A percentile compares a stretch with the other conserved stretches of the same genome.
phyloP scores from a whole-genome alignment of 805 yeast species.

The Ogataea parapolymorpha region DNA sequence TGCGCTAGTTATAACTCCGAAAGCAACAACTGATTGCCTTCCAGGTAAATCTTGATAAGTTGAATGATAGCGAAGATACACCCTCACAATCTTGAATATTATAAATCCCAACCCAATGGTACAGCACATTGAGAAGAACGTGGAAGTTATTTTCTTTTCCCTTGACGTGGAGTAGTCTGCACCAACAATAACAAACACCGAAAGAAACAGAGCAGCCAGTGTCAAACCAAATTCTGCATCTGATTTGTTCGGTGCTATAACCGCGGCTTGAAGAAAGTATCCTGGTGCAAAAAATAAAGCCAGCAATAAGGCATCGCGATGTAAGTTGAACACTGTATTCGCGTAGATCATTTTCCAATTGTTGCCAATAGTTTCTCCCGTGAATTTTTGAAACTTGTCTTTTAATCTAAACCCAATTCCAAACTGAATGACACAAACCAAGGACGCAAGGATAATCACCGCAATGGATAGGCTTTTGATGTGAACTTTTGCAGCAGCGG shows the following conservation, averaged over 20 bases:
- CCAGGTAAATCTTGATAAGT: constrained; percentile 39
- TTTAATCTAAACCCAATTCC: constrained; percentile 22
- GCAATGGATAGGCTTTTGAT: constrained; percentile 39
- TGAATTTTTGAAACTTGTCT: constrained; percentile 16
- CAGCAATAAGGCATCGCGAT: constrained; percentile 32
- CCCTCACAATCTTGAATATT: constrained; percentile 38
- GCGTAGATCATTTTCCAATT: constrained; percentile 32
- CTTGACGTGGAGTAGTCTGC: constrained; percentile 37
- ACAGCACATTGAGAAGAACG: constrained; percentile 27
- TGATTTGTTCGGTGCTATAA: constrained; percentile 26
- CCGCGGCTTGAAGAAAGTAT: constrained; percentile 42
- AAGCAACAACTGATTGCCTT: constrained; percentile 38
- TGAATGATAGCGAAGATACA: constrained; percentile 23
- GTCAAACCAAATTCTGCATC: constrained; percentile 42
- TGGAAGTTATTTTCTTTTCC: constrained; percentile 28
- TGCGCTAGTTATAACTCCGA: constrained; percentile 37
- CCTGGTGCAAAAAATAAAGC: constrained; percentile 41
- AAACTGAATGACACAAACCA: constrained; percentile 34
- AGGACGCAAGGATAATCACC: constrained; percentile 35
- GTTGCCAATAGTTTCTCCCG: constrained; percentile 35
- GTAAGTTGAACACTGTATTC: constrained; percentile 37
- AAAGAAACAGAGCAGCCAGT: constrained; percentile 19
- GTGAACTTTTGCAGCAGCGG: constrained; percentile 27
- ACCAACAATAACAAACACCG: constrained; percentile 33
- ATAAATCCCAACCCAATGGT: constrained; percentile 38